Base-by-base conservation (phyloP, 2,329 filamentous ascomycete genomes). In the Pyrenochaeta sp. region DNA sequence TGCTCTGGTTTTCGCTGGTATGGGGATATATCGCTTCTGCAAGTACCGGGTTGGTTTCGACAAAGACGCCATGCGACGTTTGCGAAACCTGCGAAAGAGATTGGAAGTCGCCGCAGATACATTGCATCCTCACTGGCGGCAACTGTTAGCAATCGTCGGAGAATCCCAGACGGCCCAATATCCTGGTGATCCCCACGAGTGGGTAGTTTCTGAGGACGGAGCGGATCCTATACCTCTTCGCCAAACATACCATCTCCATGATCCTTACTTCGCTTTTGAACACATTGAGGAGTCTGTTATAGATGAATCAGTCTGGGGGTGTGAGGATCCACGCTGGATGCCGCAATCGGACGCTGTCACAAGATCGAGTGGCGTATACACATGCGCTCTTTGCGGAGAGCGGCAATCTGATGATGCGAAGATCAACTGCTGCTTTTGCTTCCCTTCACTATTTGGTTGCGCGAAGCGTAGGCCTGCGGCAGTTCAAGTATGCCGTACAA, bases 21-120 rank as follows among this genome's bases (percentile, higher is more conserved):
- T 84, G 74, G 85, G 85, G 1, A 80, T 87, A 13, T 87, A 87
- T 69, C 79, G 85, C 7, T 85, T 86, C 69, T 87, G 84, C 80
- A 87, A 87, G 66, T 87, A 87, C 66, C 80, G 85, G 43, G 81
- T 83, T 0, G 82, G 82, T 4, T 86, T 86, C 65, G 79, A 81
- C 42, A 77, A 79, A 5, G 82, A 83, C 15, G 81, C 84, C 3
- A 82, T 85, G 72, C 76, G 79, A 36, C 79, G 79, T 1, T 74
- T 87, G 6, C 75, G 76, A 15, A 75, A 74, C 32, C 66, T 85
- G 8, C 72, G 78, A 40, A 78, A 81, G 28, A 77, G 82, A 15
- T 78, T 86, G n/a, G 82, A 85, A 64, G 79, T 85, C 7, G 82
- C 82, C 2, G 83, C 83, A 1, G 83, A 85, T 56, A 85, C 82